phyloP scores from a whole-genome alignment of 352 stramenopile genomes.

The Phytophthora lateralis region DNA sequence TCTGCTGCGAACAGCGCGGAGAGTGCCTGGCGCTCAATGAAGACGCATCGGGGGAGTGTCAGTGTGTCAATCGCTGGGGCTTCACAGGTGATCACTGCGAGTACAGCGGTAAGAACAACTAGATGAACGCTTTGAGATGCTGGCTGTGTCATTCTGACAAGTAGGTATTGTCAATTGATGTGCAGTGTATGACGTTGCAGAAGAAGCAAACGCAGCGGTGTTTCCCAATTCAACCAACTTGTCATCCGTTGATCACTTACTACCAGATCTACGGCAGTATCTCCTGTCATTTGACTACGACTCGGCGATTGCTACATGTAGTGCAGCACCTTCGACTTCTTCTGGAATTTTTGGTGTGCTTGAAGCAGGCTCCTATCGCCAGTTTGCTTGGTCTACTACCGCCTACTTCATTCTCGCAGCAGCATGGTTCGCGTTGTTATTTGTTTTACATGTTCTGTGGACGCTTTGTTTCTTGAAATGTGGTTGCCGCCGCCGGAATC shows the following conservation, averaged over 20 bases:
- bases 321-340: neutral
- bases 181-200: constrained; percentile 68
- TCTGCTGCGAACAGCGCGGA: constrained; percentile 73
- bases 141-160: neutral
- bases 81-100: constrained; percentile 74
- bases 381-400: constrained; percentile 49
- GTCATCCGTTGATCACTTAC: constrained; percentile 28
- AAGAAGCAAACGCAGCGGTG: constrained; percentile 43
- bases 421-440: constrained; percentile 34
- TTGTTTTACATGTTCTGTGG: constrained; percentile 57
- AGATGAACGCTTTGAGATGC: neutral
- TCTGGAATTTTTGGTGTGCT: constrained; percentile 31
- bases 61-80: constrained; percentile 68
- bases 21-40: constrained; percentile 50
- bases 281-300: constrained; percentile 51
- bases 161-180: neutral
- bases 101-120: constrained; percentile 48
- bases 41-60: constrained; percentile 66
- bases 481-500: constrained; percentile 49
- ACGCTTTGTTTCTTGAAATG: constrained; percentile 55
- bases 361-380: constrained; percentile 42
- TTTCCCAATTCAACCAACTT: constrained; percentile 51
- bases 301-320: constrained; percentile 21
- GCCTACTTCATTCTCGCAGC: constrained; percentile 36
- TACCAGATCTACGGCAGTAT: constrained; percentile 59